A percentile compares a stretch with the other conserved stretches of the same genome.
These are phyloP conservation scores for Biscogniauxia marginata DNA, from an alignment of 2,329 filamentous ascomycete species.

Conservation along the genomic window DNA sequence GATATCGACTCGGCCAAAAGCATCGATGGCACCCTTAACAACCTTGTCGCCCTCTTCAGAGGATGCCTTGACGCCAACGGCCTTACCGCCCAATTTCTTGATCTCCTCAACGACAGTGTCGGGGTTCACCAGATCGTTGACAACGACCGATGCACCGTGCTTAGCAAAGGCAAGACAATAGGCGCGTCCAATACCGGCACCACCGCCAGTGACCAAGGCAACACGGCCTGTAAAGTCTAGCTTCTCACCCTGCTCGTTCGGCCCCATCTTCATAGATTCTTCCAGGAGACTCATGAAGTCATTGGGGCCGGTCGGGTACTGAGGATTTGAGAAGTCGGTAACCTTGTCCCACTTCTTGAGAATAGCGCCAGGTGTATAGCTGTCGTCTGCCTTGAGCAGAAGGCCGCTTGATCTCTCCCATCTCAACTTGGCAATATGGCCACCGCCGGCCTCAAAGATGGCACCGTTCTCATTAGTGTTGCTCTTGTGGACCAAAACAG, in stretches of 20 bases:
- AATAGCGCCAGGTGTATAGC: conserved; percentile 83
- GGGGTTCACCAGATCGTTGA: conserved; percentile 94
- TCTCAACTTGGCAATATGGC: conserved; percentile 86
- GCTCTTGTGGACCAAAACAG: conserved; percentile 79
- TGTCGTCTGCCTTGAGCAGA: conserved; percentile 83
- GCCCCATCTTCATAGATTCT: conserved; percentile 73
- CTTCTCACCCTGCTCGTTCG: conserved; percentile 70
- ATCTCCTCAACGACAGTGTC: conserved; percentile 92
- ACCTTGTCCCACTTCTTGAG: conserved; percentile 88
- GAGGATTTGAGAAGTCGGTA: conserved; percentile 78
- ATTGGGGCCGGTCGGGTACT: conserved; percentile 79
- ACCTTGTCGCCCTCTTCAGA: conserved; percentile 90
- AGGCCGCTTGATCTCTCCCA: conserved; percentile 93
- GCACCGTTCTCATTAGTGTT: conserved; percentile 80
- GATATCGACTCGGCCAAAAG: conserved; percentile 90
- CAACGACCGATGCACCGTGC: conserved; percentile 78
- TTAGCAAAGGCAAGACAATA: conserved; percentile 90
- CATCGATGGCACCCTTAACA: conserved; percentile 89
- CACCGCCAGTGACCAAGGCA: conserved; percentile 82
- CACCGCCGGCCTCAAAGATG: conserved; percentile 93
- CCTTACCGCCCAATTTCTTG: conserved; percentile 82
- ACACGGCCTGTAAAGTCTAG: conserved; percentile 83
- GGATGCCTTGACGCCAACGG: conserved; percentile 88
- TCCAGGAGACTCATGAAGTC: conserved; percentile 88
- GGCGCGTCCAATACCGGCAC: conserved; percentile 85